Evolutionary conservation across 768 basidiomycete species (phyloP).

Genomic region (Udeniomyces megalosporus): DNA sequence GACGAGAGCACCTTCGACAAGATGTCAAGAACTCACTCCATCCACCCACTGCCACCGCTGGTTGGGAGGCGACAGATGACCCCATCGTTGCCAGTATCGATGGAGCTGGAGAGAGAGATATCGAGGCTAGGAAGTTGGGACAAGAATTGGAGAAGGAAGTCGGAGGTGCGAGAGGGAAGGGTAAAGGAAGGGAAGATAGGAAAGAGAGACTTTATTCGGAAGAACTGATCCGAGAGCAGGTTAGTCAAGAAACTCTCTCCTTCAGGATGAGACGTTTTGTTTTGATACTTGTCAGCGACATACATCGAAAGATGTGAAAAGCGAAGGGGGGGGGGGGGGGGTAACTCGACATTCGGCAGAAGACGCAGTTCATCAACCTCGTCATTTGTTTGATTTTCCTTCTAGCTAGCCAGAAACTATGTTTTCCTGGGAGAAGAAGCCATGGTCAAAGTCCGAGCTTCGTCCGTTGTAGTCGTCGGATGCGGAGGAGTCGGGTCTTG

Average conservation of each 20-base stretch:
- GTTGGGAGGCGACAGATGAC: slow-evolving; percentile 21
- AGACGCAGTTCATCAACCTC: not conserved
- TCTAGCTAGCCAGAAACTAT: slow-evolving; percentile 77
- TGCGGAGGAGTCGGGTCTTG: slow-evolving; percentile 95
- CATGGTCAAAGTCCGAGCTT: slow-evolving; percentile 58
- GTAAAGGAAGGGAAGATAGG: slow-evolving; percentile 20
- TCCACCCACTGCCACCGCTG: too few species aligned
- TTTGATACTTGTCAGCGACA: not conserved
- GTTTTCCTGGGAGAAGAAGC: slow-evolving; percentile 82
- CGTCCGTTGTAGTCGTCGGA: slow-evolving; percentile 73
- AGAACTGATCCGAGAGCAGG: slow-evolving; percentile 56
- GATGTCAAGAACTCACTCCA: slow-evolving; percentile 27
- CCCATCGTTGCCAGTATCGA: not conserved
- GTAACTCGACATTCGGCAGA: not conserved
- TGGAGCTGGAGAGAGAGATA: slow-evolving; percentile 14
- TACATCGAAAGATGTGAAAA: not conserved
- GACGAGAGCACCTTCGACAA: slow-evolving; percentile 26
- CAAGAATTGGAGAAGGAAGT: slow-evolving; percentile 17
- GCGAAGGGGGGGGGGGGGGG: not conserved
- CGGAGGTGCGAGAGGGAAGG: slow-evolving; percentile 1
- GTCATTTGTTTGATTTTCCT: not conserved
- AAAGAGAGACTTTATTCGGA: slow-evolving; percentile 45
- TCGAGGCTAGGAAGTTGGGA: slow-evolving; percentile 20
- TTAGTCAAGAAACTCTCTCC: slow-evolving; percentile 13
- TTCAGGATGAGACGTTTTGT: not conserved